phyloP scores from a whole-genome alignment of 495 filamentous ascomycete species.

The Massariosphaeria phaeospora region DNA sequence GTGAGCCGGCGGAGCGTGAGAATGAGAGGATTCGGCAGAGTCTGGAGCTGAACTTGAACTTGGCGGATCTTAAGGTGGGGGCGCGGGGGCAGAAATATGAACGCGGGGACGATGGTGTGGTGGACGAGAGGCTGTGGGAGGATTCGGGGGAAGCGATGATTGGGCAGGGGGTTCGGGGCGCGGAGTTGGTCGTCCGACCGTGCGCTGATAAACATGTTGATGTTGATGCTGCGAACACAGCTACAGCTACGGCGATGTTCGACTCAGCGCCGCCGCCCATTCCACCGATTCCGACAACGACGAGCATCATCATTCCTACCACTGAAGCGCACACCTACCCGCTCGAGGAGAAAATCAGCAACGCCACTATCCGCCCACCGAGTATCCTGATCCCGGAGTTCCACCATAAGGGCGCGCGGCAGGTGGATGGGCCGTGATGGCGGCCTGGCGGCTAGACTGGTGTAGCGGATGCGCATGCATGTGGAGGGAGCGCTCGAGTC shows the following conservation, averaged over 20 bases:
- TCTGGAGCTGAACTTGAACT: conserved; percentile 4
- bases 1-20: conserved; percentile 26
- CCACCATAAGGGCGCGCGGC: conserved; percentile 6
- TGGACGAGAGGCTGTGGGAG: conserved; percentile 19
- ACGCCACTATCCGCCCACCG: conserved; percentile 22
- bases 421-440: conserved; percentile 5
- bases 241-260: too few species aligned
- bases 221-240: background rate
- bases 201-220: background rate
- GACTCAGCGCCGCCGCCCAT: too few species aligned
- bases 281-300: too few species aligned
- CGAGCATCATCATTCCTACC: too few species aligned
- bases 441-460: background rate
- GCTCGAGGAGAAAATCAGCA: conserved; percentile 21
- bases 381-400: conserved; percentile 30
- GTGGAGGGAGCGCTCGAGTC: too few species aligned
- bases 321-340: background rate
- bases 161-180: background rate
- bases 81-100: too few species aligned
- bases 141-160: conserved; percentile 17
- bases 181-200: conserved; percentile 7
- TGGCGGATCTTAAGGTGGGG: background rate
- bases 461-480: background rate
- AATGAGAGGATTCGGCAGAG: conserved; percentile 23
- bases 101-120: background rate